phyloP scores from a whole-genome alignment of 2,329 filamentous ascomycete species.

The Fusarium fujikuroi region DNA sequence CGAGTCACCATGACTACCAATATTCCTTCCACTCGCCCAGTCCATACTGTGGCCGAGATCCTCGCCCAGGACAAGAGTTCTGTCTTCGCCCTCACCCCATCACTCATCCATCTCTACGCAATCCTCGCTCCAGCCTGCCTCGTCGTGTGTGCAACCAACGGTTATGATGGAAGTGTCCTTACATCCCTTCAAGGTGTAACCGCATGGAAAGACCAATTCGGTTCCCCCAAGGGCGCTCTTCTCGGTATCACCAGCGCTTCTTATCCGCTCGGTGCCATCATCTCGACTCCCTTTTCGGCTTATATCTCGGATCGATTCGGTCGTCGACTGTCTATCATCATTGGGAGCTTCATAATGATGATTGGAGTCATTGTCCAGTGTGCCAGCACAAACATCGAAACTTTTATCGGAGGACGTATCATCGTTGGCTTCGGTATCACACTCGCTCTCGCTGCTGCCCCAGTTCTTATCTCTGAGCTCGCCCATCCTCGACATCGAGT shows the following conservation, averaged over 20 bases:
- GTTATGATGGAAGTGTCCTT: slow-evolving; percentile 60
- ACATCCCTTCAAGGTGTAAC: slow-evolving; percentile 56
- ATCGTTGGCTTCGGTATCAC: slow-evolving; percentile 64
- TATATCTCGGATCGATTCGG: slow-evolving; percentile 46
- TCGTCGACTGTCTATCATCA: slow-evolving; percentile 44
- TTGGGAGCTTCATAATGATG: slow-evolving; percentile 34
- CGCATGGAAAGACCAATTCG: slow-evolving; percentile 52
- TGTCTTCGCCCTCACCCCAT: slow-evolving; percentile 5
- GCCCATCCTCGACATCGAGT: slow-evolving; percentile 28
- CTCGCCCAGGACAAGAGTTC: slow-evolving; percentile 20
- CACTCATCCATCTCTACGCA: slow-evolving; percentile 19
- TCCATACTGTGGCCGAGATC: slow-evolving; percentile 20
- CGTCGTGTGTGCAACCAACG: slow-evolving; percentile 52
- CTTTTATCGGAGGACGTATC: slow-evolving; percentile 64
- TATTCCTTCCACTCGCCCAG: background rate
- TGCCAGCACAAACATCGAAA: slow-evolving; percentile 45
- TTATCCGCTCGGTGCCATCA: slow-evolving; percentile 59
- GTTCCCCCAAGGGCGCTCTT: slow-evolving; percentile 46
- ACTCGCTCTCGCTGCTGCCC: slow-evolving; percentile 61
- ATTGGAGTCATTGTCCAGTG: slow-evolving; percentile 25
- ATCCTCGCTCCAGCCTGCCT: slow-evolving; percentile 28
- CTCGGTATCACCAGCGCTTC: slow-evolving; percentile 52
- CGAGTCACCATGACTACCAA: background rate
- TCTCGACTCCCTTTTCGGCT: slow-evolving; percentile 43
- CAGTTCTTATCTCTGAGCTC: slow-evolving; percentile 49